Base-by-base conservation (phyloP, 176 grass and related monocot genomes). In the Phyllostachys edulis region DNA sequence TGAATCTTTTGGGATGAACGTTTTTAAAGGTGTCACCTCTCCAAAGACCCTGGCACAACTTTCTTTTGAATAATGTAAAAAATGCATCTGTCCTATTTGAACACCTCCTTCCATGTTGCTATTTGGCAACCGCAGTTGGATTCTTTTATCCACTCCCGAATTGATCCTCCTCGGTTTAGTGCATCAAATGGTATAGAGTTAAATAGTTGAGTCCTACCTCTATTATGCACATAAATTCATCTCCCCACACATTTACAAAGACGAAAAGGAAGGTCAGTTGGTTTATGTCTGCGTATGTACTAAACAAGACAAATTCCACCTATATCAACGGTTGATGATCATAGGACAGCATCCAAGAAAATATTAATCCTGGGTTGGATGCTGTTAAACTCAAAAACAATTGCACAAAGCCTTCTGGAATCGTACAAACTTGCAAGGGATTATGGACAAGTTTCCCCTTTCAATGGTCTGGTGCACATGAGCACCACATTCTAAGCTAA, bases 11-110 rank as follows among this genome's bases (percentile, higher is more conserved):
- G 36, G 69, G 24, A 84, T 47, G 21, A 44, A 75, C 27, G 27
- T 27, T 29, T 37, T 9, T 9, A 51, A 13, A 40, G 46, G 44
- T 29, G 54, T 11, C 21, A 29, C 32, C 45, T 66, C 37, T 40
- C 32, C 15, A 51, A 65, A 84, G 20, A 47, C 41, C 13, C 45
- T 83, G 20, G 59, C 81, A 65, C 21, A 63, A 49, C 69, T 74
- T 63, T 74, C 7, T 38, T 6, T 37, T 41, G 36, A 74, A 83
- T 11, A 64, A 39, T 44, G 51, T 29, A 8, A n/a, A 47, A 5
- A 70, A 10, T 3, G 17, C 34, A 39, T 68, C 26, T 50, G 2
- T 38, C 29, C 49, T 65, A 75, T 75, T 66, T 84, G 70, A 17
- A 17, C 40, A 12, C 21, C 69, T 83, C 20, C 4, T 85, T 79